phyloP scores from a whole-genome alignment of 1,139 yeast genomes.

The Yamadazyma blattariae region DNA sequence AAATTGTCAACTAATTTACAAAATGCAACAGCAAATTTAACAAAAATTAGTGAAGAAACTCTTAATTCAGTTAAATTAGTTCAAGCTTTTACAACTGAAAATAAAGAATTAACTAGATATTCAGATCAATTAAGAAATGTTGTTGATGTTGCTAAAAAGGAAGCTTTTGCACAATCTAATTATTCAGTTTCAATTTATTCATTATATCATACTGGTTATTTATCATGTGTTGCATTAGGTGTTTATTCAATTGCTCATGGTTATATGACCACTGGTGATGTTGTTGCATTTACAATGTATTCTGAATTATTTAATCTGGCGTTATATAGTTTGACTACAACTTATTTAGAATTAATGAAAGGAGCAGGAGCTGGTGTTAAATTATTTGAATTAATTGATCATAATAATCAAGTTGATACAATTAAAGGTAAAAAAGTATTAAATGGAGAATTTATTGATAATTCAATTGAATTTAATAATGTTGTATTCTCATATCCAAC shows the following conservation, averaged over 20 bases:
- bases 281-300: constrained; percentile 49
- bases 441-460: constrained; percentile 29
- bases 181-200: constrained; percentile 45
- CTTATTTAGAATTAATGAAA: constrained; percentile 55
- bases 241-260: constrained; percentile 42
- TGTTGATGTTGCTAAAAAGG: constrained; percentile 41
- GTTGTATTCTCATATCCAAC: constrained; percentile 85
- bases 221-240: constrained; percentile 46
- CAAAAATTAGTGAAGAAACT: constrained; percentile 47
- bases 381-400: constrained; percentile 45
- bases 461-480: constrained; percentile 62
- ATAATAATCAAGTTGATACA: constrained; percentile 42
- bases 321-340: constrained; percentile 46
- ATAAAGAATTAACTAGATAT: constrained; percentile 40
- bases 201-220: constrained; percentile 44
- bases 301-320: constrained; percentile 50
- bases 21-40: constrained; percentile 47
- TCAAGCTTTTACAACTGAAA: constrained; percentile 47
- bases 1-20: constrained; percentile 42
- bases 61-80: constrained; percentile 43
- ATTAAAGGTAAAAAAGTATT: constrained; percentile 36
- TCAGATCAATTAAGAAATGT: constrained; percentile 41
- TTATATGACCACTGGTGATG: constrained; percentile 47
- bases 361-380: constrained; percentile 55
- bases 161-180: constrained; percentile 48